Percentiles rank a stretch among this genome's conserved stretches.
phyloP scores from a whole-genome alignment of 2,329 filamentous ascomycete genomes.

The Penicillium sp. region DNA sequence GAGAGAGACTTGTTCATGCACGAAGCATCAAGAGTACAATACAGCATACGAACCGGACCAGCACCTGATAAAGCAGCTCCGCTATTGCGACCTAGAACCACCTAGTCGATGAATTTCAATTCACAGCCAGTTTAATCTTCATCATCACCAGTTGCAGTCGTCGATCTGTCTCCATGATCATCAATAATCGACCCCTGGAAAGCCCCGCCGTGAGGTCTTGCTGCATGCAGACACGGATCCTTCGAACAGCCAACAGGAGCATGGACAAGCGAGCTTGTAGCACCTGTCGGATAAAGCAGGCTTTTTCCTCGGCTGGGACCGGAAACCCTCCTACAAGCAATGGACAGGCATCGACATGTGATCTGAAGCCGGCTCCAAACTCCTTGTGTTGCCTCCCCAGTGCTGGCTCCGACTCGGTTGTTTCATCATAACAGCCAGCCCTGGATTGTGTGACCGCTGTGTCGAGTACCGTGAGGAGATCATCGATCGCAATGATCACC shows the following conservation, averaged over 20 bases:
- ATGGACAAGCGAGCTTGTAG: conserved; percentile 32
- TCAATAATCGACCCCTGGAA: conserved; percentile 27
- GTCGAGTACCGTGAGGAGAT: conserved; percentile 30
- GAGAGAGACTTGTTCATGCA: not conserved
- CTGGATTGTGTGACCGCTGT: conserved; percentile 19
- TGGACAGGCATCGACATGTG: conserved; percentile 29
- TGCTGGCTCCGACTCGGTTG: not conserved
- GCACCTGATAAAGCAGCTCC: not conserved
- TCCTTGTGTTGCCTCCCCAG: not conserved
- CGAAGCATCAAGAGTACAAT: not conserved
- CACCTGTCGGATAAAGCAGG: conserved; percentile 29
- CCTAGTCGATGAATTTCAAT: not conserved
- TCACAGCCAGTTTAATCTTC: conserved; percentile 30
- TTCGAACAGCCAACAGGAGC: conserved; percentile 30
- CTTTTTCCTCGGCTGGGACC: conserved; percentile 32
- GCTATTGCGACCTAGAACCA: not conserved
- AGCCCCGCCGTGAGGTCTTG: conserved; percentile 23
- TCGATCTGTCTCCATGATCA: conserved; percentile 37
- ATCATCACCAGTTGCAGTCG: conserved; percentile 34
- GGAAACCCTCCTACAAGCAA: conserved; percentile 30
- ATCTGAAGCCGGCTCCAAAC: conserved; percentile 12
- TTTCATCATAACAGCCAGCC: conserved; percentile 13
- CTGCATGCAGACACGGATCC: conserved; percentile 31
- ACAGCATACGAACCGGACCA: not conserved
- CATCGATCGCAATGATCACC: conserved; percentile 35